Evolutionary conservation across 495 filamentous ascomycete genomes (phyloP).

Genomic region (Neurospora tetrasperma): DNA sequence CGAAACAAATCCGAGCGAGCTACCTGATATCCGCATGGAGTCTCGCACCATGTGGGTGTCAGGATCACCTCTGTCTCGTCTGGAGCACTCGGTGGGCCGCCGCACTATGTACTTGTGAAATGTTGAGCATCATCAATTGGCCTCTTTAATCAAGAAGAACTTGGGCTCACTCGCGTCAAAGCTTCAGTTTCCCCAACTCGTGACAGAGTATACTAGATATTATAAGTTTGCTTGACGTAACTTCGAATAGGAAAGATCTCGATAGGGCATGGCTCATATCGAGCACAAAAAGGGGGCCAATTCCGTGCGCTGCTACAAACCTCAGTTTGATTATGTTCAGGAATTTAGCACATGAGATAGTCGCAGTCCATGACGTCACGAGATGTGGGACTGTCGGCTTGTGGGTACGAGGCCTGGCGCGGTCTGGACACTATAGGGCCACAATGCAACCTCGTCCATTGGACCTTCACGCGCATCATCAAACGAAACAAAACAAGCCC

Average conservation of each 20-base stretch:
- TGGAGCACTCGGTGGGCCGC: background rate
- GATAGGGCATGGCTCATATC: background rate
- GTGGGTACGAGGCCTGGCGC: background rate
- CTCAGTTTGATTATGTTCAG: background rate
- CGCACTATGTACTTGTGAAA: background rate
- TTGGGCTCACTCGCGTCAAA: background rate
- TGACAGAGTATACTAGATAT: background rate
- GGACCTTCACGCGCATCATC: background rate
- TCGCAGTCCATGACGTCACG: background rate
- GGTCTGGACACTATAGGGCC: background rate
- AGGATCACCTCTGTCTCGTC: background rate
- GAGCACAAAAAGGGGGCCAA: background rate
- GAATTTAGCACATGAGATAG: background rate
- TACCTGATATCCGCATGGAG: background rate
- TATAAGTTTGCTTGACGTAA: background rate
- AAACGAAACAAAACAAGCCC: background rate
- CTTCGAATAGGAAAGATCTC: background rate
- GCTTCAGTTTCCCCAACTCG: background rate
- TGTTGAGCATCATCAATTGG: background rate
- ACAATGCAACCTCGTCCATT: background rate
- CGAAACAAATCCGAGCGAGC: background rate
- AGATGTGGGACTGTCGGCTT: background rate
- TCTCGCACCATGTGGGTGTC: background rate
- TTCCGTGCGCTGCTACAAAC: background rate
- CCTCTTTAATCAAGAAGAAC: background rate